Percentiles rank a stretch among this genome's conserved stretches.
Conservation (phyloP, 805 yeast species). For the Jamesozyma hellenica region DNA sequence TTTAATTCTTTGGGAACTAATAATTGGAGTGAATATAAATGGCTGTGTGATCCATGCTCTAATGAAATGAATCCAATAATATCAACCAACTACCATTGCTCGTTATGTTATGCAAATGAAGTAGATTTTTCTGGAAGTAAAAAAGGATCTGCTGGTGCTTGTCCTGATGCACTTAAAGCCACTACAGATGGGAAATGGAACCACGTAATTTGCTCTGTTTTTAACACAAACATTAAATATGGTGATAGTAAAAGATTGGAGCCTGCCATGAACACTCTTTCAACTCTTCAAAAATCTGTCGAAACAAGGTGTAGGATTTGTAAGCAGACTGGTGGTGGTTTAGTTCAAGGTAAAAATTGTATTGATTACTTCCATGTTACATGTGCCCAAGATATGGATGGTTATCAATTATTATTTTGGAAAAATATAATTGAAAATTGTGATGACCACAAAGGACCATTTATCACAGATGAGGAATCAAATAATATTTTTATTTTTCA, state of each 20-base stretch:
- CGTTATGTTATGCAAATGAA: conserved; percentile 52
- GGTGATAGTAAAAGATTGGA: conserved; percentile 36
- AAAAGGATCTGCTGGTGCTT: conserved; percentile 32
- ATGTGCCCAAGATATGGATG: conserved; percentile 18
- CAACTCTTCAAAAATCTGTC: conserved; percentile 26
- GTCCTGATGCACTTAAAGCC: conserved; percentile 62
- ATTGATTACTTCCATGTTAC: conserved; percentile 15
- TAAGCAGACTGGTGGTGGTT: conserved; percentile 38
- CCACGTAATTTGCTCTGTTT: conserved; percentile 63
- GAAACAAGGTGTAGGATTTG: conserved; percentile 38
- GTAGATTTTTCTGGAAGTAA: conserved; percentile 38
- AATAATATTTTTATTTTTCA: conserved; percentile 1
- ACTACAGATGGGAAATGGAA: conserved; percentile 64
- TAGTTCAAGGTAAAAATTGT: conserved; percentile 17
- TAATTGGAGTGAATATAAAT: conserved; percentile 30
- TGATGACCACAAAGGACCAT: background rate
- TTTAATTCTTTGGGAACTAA: background rate
- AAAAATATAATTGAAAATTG: background rate
- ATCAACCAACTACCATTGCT: conserved; percentile 51
- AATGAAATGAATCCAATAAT: conserved; percentile 55
- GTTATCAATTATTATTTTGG: conserved; percentile 9
- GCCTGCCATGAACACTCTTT: conserved; percentile 36
- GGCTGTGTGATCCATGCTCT: conserved; percentile 77
- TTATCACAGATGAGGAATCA: background rate
- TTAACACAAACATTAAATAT: conserved; percentile 37